Conservation (phyloP, 306 rosid genomes). For the Abrus pulchellus region DNA sequence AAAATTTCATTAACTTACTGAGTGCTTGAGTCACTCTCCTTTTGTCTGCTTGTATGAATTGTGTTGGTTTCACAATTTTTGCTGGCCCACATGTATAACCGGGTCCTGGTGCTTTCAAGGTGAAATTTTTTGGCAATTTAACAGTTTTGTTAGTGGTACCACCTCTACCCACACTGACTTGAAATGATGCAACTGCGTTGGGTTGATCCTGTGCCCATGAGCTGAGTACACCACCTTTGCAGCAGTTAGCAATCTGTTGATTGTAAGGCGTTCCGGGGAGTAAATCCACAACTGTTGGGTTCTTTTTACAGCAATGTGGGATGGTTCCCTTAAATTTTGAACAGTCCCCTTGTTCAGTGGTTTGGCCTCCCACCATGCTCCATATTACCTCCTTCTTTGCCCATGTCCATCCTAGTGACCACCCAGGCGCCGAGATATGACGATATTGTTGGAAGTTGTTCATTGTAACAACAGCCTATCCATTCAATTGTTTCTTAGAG, state of each 20-base stretch:
- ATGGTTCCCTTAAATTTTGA: slow-evolving; percentile 63
- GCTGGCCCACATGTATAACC: slow-evolving; percentile 88
- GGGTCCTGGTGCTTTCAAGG: slow-evolving; percentile 83
- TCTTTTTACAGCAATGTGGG: slow-evolving; percentile 84
- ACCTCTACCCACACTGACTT: slow-evolving; percentile 77
- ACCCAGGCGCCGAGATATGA: slow-evolving; percentile 83
- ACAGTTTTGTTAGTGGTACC: slow-evolving; percentile 81
- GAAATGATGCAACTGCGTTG: slow-evolving; percentile 74
- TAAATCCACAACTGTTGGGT: slow-evolving; percentile 79
- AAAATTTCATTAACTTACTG: slow-evolving; percentile 63
- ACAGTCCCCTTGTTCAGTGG: slow-evolving; percentile 95
- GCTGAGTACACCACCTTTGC: slow-evolving; percentile 89
- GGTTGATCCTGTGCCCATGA: slow-evolving; percentile 82
- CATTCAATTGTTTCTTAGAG: slow-evolving; percentile 46
- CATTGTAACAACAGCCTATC: slow-evolving; percentile 79
- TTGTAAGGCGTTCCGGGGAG: slow-evolving; percentile 89
- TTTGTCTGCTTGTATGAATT: slow-evolving; percentile 65
- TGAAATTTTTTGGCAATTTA: slow-evolving; percentile 70
- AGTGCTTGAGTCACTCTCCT: slow-evolving; percentile 85
- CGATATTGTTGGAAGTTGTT: slow-evolving; percentile 86
- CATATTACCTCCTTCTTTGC: slow-evolving; percentile 90
- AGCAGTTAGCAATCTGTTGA: slow-evolving; percentile 81
- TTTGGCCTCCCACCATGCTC: slow-evolving; percentile 78
- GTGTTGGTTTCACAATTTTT: slow-evolving; percentile 65
- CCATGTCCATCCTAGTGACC: slow-evolving; percentile 91